Base-by-base conservation (phyloP, 1,284 basidiomycete genomes). In the Tilletia setariae region DNA sequence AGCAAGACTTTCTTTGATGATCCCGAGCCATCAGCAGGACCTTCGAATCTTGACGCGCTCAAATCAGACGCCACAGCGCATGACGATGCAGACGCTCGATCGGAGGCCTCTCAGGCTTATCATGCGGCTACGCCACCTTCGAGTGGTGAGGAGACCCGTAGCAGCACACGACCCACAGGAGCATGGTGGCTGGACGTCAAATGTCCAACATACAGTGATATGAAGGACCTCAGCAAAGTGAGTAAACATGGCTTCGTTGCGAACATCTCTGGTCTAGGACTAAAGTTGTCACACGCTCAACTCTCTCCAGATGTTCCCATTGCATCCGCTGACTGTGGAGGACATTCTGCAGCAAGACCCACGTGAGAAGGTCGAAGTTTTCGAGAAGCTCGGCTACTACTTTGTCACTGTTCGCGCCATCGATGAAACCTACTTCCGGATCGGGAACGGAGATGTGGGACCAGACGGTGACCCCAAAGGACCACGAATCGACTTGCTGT, bases 341-440 rank as follows among this genome's bases (percentile, higher is more conserved):
- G 94, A 98, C 84, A 93, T 97, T 43, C 84, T 98, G n/a, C 92
- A 94, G 73, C 90, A 92, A 83, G 94, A 98, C 73, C 90, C 92
- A 21, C 88, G 93, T 43, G 94, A 97, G 83, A 98, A 98, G 83
- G 85, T 96, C 16, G 94, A 97, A 78, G 84, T 89, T 2, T 97
- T 95, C 81, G 89, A 91, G 6, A 89, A 88, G 70, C 87, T 97
- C 8, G 94, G 94, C 0, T 98, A 98, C 83, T 94, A 96, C 82
- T 93, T 98, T 78, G 86, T 97, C 68, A 91, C 91, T 9, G 91
- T 97, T 72, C 88, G 92, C 64, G 90, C 93, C 1, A 88, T 96
- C 61, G 92, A 81, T 74, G 86, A 87, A 72, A 81, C 84, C n/a
- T 87, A 87, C 79, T 87, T 87, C 79, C 84, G 84, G 46, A 87